phyloP scores from a whole-genome alignment of 352 stramenopile genomes.

The Globisporangium perplexum region DNA sequence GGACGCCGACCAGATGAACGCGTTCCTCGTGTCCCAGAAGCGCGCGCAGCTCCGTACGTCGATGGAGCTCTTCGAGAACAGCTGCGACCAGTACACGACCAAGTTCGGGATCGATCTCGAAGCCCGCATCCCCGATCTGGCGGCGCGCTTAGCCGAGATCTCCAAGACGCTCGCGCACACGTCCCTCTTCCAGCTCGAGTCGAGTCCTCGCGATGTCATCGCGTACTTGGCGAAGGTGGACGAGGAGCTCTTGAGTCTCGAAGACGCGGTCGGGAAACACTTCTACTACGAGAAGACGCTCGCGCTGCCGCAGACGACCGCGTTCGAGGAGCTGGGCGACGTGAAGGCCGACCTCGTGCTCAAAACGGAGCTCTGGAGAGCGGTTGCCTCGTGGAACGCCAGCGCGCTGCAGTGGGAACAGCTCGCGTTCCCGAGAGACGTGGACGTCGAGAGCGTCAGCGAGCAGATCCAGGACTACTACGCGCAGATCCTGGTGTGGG shows the following conservation, averaged over 20 bases:
- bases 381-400: conserved; percentile 55
- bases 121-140: conserved; percentile 36
- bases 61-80: conserved; percentile 71
- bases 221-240: conserved; percentile 36
- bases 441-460: conserved; percentile 66
- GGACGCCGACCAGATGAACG: conserved; percentile 67
- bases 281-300: conserved; percentile 54
- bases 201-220: conserved; percentile 39
- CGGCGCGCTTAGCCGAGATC: conserved; percentile 24
- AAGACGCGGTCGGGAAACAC: conserved; percentile 30
- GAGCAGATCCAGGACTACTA: conserved; percentile 65
- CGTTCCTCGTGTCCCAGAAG: conserved; percentile 71
- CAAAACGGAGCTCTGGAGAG: conserved; percentile 83
- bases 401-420: conserved; percentile 40
- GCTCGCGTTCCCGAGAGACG: conserved; percentile 44
- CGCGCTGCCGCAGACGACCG: conserved; percentile 42
- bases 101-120: conserved; percentile 77
- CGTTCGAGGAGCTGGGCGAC: conserved; percentile 80
- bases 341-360: conserved; percentile 63
- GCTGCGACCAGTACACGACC: conserved; percentile 61
- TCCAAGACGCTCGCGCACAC: conserved; percentile 26
- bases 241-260: conserved; percentile 23
- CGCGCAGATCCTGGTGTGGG: conserved; percentile 33
- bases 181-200: conserved; percentile 44
- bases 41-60: conserved; percentile 65